Base-by-base conservation (phyloP, 2,329 filamentous ascomycete genomes). In the Xylaria sp. region DNA sequence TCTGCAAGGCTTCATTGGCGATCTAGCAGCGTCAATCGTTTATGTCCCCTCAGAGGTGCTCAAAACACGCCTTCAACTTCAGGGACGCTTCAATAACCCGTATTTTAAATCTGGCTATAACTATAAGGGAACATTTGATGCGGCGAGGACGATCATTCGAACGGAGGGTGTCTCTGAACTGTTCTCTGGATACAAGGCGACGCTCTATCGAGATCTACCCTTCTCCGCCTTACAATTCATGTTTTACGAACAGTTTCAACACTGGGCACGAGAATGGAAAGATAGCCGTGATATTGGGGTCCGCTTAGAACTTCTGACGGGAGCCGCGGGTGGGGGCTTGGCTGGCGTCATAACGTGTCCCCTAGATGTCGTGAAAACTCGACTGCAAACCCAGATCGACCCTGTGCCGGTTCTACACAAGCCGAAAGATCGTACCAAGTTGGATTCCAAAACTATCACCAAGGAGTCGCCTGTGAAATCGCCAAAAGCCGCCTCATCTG, bases 41-140 rank as follows among this genome's bases (percentile, higher is more conserved):
- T 99, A 99, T 74, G 96, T 99, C 4, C 96, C 95, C 3, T 97
- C 94, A 12, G 96, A 99, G 78, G 95, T 99, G 4, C 84, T 99
- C 69, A 99, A 99, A 78, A 99, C 95, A n/a, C 89, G 95, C 23
- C 82, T 98, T 51, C 95, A 99, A 75, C 85, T 99, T 5, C 95
- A 99, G 77, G 96, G 95, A 53, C 91, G 92, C 63, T 91, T 93
- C 79, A 96, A 98, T 78, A 99, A 99, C 73, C 94, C 95, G 0
- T 91, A 89, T 78, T 98, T 98, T 80, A 83, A 88, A 50, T 97
- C 92, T 0, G 95, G 95, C 60, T 99, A 99, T 80, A 99, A 99
- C 76, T 99, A 99, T 76, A 90, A 89, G 70, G 89, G 89, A 43
- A 97, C 92, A 1, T 77, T 89, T 56, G 91, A 99, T 77, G 96